phyloP scores from a whole-genome alignment of 352 stramenopile genomes.

The Phytophthora nicotianae region DNA sequence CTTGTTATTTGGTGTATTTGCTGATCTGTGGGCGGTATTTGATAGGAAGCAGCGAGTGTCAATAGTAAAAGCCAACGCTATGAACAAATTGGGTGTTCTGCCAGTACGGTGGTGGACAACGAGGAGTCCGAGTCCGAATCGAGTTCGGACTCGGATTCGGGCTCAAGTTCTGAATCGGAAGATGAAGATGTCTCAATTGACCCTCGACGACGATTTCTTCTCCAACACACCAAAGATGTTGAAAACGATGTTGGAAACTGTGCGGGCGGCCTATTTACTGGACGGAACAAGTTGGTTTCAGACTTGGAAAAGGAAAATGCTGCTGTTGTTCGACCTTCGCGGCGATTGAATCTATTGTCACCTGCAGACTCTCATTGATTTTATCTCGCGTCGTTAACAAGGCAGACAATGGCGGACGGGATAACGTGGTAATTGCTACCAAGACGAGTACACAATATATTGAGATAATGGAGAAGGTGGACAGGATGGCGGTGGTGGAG shows the following conservation, averaged over 20 bases:
- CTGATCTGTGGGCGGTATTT: background rate
- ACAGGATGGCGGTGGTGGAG: background rate
- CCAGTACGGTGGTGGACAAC: background rate
- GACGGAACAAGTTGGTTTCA: background rate
- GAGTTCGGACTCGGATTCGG: background rate
- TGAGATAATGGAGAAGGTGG: background rate
- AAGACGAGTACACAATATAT: background rate
- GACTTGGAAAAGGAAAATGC: background rate
- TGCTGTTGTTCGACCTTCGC: background rate
- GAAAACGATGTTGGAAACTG: background rate
- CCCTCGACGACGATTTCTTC: background rate
- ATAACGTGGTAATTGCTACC: background rate
- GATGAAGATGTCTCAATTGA: background rate
- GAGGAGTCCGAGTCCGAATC: background rate
- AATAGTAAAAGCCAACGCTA: background rate
- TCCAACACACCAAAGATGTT: background rate
- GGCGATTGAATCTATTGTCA: conserved; percentile 9
- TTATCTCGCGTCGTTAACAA: background rate
- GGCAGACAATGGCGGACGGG: background rate
- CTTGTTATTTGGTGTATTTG: background rate
- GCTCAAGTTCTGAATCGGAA: conserved; percentile 1
- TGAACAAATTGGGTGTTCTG: background rate
- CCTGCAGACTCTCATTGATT: background rate
- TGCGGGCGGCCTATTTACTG: background rate
- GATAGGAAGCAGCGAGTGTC: background rate